phyloP scores from a whole-genome alignment of 352 stramenopile genomes.

The Globisporangium paroecandrum region DNA sequence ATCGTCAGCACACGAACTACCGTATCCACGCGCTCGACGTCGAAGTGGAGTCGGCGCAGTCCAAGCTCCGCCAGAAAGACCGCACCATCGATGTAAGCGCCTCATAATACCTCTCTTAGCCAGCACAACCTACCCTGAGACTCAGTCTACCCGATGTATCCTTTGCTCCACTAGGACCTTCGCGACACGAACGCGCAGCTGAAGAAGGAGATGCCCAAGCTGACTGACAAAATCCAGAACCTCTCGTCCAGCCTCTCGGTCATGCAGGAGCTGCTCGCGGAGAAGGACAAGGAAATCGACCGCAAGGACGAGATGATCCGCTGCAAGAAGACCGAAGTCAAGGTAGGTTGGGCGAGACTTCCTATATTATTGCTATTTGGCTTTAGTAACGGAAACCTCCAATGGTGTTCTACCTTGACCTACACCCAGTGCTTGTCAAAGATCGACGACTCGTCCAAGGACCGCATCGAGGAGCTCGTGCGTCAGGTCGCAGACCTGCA shows the following conservation, averaged over 20 bases:
- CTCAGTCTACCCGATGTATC: background rate
- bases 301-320: slow-evolving; percentile 63
- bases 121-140: background rate
- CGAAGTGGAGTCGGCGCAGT: slow-evolving; percentile 72
- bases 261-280: slow-evolving; percentile 45
- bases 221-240: slow-evolving; percentile 48
- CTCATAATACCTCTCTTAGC: background rate
- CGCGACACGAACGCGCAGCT: slow-evolving; percentile 57
- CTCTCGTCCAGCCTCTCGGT: slow-evolving; percentile 43
- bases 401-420: background rate
- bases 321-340: slow-evolving; percentile 78
- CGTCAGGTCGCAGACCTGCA: slow-evolving; percentile 67
- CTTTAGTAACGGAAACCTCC: background rate
- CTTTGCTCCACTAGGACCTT: slow-evolving; percentile 31
- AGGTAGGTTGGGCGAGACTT: slow-evolving; percentile 15
- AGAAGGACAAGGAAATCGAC: slow-evolving; percentile 60
- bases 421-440: slow-evolving; percentile 42
- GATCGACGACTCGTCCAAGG: slow-evolving; percentile 73
- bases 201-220: slow-evolving; percentile 59
- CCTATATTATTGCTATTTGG: background rate
- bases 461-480: slow-evolving; percentile 76
- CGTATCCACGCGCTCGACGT: slow-evolving; percentile 72
- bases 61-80: slow-evolving; percentile 72
- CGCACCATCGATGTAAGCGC: slow-evolving; percentile 44
- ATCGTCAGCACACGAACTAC: slow-evolving; percentile 55